phyloP scores from a whole-genome alignment of 495 filamentous ascomycete species.

The Daldinia vernicosa region DNA sequence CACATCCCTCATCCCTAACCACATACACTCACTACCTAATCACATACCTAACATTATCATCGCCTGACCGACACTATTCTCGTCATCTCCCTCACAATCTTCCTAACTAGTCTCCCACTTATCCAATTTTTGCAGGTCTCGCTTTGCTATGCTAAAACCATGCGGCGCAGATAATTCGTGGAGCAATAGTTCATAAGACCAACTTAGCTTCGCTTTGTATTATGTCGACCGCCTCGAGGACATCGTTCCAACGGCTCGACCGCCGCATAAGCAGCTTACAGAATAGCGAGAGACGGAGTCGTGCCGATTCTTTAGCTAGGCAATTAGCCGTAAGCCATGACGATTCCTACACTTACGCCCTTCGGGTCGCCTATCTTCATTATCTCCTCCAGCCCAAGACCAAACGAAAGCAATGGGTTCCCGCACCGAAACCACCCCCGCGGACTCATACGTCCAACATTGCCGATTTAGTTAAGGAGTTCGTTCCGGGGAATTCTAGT shows the following conservation, averaged over 20 bases:
- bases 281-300: constrained; percentile 48
- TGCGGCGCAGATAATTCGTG: constrained; percentile 24
- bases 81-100: not conserved
- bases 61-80: constrained; percentile 28
- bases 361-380: constrained; percentile 90
- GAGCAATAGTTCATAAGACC: constrained; percentile 26
- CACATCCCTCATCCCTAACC: not conserved
- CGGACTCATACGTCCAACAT: constrained; percentile 76
- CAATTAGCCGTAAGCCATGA: constrained; percentile 60
- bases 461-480: constrained; percentile 69
- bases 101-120: not conserved
- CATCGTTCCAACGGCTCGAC: constrained; percentile 50
- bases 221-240: constrained; percentile 58
- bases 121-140: constrained; percentile 3
- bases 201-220: constrained; percentile 21
- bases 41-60: constrained; percentile 32
- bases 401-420: constrained; percentile 84
- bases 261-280: constrained; percentile 58
- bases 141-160: constrained; percentile 20
- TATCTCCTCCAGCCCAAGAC: constrained; percentile 92
- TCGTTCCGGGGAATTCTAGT: constrained; percentile 54
- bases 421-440: constrained; percentile 65
- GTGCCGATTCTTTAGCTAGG: constrained; percentile 50
- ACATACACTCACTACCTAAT: not conserved
- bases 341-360: constrained; percentile 88